Percentiles rank a stretch among this genome's conserved stretches.
phyloP scores from a whole-genome alignment of 1,284 basidiomycete genomes.

The Boletus austroedulis region DNA sequence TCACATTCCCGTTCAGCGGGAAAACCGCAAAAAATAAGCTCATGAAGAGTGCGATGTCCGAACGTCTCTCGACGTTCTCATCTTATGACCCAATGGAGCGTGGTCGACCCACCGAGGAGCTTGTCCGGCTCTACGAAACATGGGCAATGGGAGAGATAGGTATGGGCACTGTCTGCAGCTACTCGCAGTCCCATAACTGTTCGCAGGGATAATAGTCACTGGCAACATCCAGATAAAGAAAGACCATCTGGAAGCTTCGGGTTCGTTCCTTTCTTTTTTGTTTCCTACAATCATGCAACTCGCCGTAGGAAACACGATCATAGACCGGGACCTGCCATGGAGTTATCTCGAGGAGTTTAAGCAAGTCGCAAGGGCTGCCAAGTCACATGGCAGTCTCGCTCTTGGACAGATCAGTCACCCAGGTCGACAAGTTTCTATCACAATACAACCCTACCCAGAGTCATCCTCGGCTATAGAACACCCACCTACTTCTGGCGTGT shows the following conservation, averaged over 20 bases:
- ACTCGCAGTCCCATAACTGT: constrained; percentile 1
- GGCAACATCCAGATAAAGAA: constrained; percentile 37
- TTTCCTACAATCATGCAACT: not conserved
- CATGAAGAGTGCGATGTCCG: constrained; percentile 37
- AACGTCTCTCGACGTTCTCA: constrained; percentile 36
- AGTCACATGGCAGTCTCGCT: constrained; percentile 30
- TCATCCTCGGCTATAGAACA: constrained; percentile 36
- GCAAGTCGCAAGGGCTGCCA: constrained; percentile 31
- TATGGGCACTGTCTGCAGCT: constrained; percentile 8
- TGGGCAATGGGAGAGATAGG: constrained; percentile 36
- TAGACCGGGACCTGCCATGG: constrained; percentile 29
- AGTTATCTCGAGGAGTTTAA: constrained; percentile 27
- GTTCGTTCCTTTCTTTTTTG: constrained; percentile 9
- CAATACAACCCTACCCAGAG: constrained; percentile 37
- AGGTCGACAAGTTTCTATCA: constrained; percentile 37
- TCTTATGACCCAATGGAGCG: constrained; percentile 30
- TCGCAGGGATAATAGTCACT: constrained; percentile 32
- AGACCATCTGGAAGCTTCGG: constrained; percentile 35
- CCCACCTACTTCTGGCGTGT: constrained; percentile 34
- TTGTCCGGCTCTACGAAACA: constrained; percentile 34
- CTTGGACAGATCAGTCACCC: constrained; percentile 35
- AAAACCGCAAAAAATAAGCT: constrained; percentile 33
- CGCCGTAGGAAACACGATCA: constrained; percentile 32
- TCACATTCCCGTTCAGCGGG: constrained; percentile 33
- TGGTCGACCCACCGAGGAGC: constrained; percentile 36